A percentile compares a stretch with the other conserved stretches of the same genome.
Conservation (phyloP, 2,329 filamentous ascomycete species). For the Microdochium bolleyi region DNA sequence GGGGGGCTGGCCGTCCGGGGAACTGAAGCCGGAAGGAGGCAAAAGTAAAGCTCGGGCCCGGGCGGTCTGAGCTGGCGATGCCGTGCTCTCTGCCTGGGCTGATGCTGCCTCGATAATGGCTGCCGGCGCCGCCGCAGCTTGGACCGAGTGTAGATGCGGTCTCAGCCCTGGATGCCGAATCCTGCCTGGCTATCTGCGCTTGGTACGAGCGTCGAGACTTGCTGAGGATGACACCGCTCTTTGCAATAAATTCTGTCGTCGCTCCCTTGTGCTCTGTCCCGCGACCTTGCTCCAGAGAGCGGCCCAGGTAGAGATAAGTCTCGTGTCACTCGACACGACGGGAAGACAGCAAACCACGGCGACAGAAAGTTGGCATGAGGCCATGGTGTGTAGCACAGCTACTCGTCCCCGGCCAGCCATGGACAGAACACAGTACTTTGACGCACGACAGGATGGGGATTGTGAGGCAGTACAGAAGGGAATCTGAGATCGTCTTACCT, state of each 20-base stretch:
- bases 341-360: too few relatives aligned
- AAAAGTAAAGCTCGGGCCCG: background rate
- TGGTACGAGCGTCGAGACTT: background rate
- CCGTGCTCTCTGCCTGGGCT: background rate
- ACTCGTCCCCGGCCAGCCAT: too few relatives aligned
- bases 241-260: too few relatives aligned
- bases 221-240: background rate
- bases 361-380: too few relatives aligned
- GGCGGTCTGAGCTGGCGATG: background rate
- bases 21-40: background rate
- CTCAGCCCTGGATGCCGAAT: background rate
- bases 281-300: too few relatives aligned
- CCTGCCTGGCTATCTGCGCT: background rate
- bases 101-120: background rate
- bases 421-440: too few relatives aligned
- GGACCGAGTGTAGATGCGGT: background rate
- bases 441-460: too few relatives aligned
- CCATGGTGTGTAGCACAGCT: too few relatives aligned
- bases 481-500: background rate
- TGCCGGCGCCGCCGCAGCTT: background rate
- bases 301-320: too few relatives aligned
- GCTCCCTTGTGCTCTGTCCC: too few relatives aligned
- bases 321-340: too few relatives aligned
- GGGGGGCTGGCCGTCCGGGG: background rate
- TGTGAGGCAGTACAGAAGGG: too few relatives aligned